Evolutionary conservation across 192 early-diverging fungal species (phyloP), one percentile per base, ranked within the genome.

Genomic region (Backusella australiensis): DNA sequence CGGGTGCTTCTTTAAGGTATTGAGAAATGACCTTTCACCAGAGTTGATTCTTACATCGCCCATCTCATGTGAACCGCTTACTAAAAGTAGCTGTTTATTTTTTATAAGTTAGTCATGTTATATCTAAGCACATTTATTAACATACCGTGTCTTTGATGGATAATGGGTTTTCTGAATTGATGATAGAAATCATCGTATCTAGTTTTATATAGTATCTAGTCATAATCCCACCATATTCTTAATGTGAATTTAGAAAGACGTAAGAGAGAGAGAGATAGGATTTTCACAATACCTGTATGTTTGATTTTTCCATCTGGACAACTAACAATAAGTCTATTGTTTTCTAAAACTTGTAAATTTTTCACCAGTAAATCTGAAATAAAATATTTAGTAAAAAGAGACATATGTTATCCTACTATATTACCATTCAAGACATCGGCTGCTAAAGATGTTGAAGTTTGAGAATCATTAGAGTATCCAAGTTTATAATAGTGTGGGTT

Each of bases 141-240:
- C 8, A 49, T 82, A 82, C 81, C 59, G 75, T 67, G 15, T 70
- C 76, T 56, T 53, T 53, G 0, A 82, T 21, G 6, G 76, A 75
- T 29, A 44, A 14, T 2, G 21, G 15, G 17, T 59, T 36, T 59
- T 19, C 23, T 39, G 59, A 26, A 53, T 72, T 35, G 23, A 77
- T 14, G 23, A 84, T 73, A 53, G 17, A 44, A 38, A 75, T 36
- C 75, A 84, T 77, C 0, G 80, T 80, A 6, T 69, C n/a, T 15
- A 74, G 69, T 38, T 79, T 81, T n/a, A 84, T 71, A 72, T 80
- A 76, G 35, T 84, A 84, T 35, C 42, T 72, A 34, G 76, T 78
- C 83, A 84, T 84, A 9, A 78, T 72, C 34, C 69, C 41, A 12
- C 83, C 83, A 72, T 71, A 77, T 12, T 71, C 83, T 84, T 56